Evolutionary conservation across 345 rosid genomes (phyloP).

Genomic region (Barbarea vulgaris): DNA sequence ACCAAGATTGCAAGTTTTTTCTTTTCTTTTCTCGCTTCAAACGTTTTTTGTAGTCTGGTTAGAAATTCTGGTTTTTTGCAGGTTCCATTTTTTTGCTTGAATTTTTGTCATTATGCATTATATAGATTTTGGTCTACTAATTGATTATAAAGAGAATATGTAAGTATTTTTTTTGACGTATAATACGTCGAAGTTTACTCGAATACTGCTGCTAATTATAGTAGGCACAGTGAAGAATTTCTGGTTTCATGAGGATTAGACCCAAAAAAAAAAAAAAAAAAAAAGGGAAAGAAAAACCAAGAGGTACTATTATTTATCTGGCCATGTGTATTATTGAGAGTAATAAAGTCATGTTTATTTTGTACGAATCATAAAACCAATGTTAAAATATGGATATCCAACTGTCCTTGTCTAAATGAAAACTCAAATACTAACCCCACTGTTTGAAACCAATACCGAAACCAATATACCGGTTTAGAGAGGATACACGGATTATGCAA

Average conservation of each 20-base stretch:
- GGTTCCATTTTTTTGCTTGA: not conserved
- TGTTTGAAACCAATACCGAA: not conserved
- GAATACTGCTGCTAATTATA: not conserved
- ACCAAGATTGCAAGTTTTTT: not conserved
- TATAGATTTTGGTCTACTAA: not conserved
- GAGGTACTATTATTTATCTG: not conserved
- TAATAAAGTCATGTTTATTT: not conserved
- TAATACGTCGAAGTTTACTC: not conserved
- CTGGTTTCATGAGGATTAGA: not conserved
- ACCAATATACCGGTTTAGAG: not conserved
- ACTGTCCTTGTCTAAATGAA: not conserved
- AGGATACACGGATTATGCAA: not conserved
- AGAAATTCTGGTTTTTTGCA: not conserved
- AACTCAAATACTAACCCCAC: not conserved
- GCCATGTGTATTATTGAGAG: not conserved
- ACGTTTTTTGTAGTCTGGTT: not conserved
- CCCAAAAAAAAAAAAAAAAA: too few species aligned
- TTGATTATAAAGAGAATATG: not conserved
- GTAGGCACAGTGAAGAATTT: not conserved
- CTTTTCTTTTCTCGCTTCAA: not conserved
- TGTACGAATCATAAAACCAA: not conserved
- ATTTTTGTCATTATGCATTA: not conserved
- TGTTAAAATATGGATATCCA: not conserved
- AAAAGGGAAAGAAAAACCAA: not conserved
- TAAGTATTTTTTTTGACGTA: not conserved